phyloP scores from a whole-genome alignment of 805 yeast genomes.

The Saccharomycopsis fibuligera region DNA sequence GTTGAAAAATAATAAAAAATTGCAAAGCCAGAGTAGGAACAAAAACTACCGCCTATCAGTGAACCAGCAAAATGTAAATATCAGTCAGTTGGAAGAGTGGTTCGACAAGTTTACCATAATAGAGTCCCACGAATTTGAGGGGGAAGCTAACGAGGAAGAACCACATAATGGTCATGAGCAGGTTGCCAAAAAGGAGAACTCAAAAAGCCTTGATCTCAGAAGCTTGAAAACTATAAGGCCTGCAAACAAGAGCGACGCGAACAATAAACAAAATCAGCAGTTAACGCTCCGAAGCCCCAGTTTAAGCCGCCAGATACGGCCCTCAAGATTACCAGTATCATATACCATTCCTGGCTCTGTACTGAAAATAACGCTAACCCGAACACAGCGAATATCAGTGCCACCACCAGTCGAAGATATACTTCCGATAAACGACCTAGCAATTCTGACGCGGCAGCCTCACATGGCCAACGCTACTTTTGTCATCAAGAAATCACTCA shows the following conservation, averaged over 20 bases:
- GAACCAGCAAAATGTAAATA: background rate
- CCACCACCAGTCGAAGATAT: background rate
- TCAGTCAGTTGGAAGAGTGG: slow-evolving; percentile 4
- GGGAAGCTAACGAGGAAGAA: background rate
- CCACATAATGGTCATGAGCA: background rate
- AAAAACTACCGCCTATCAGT: background rate
- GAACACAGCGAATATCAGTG: too few relatives aligned
- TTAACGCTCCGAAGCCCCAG: too few relatives aligned
- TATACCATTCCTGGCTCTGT: too few relatives aligned
- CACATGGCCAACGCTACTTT: background rate
- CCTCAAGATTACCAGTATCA: too few relatives aligned
- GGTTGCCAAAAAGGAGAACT: background rate
- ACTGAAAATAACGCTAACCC: too few relatives aligned
- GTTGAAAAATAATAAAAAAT: too few relatives aligned
- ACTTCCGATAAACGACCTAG: background rate
- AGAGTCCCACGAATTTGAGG: background rate
- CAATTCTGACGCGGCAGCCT: background rate
- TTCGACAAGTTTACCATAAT: slow-evolving; percentile 9
- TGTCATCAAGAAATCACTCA: slow-evolving; percentile 2
- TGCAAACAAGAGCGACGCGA: background rate
- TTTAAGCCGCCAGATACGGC: too few relatives aligned
- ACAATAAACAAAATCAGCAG: too few relatives aligned
- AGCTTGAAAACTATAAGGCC: background rate
- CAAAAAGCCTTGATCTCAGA: background rate
- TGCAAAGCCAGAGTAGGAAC: background rate